Base-by-base conservation (phyloP, 805 yeast species). In the Lipomyces starkeyi region DNA sequence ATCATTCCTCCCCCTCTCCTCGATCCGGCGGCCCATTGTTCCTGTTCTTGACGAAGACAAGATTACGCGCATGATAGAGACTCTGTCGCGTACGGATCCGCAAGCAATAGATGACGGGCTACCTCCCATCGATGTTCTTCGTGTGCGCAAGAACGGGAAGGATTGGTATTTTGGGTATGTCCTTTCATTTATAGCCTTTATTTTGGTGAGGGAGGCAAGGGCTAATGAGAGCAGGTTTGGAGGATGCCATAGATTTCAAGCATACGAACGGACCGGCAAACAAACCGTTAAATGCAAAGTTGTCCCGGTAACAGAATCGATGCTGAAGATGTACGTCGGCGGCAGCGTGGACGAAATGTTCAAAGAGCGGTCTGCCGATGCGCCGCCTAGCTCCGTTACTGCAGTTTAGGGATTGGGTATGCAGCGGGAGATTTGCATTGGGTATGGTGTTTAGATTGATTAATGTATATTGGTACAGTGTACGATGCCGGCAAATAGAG, bases 201-300 rank as follows among this genome's bases (percentile, higher is more conserved):
- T n/a, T 78, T 90, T 70, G 83, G 83, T 55, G 89, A 90, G 1
- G 80, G 88, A 56, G 88, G 88, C 43, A 76, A 83, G 5, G 8
- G 91, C 1, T 78, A 84, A 78, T 93, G 0, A 17, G 4, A 22
- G 20, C 58, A 66, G 75, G 2, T 91, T 91, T 78, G 97, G 97
- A 6, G 97, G 97, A 0, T 91, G 97, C 76, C 97, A 91, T 76
- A 79, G 97, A 70, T 89, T 91, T 73, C 97, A 91, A 77, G 97
- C 97, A 0, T 92, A 92, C 75, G 95, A 91, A 66, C 79, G 83
- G 53, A 82, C 81, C 54, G 80, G 82, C 1, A 84, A 83, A 37
- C 75, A 78, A 2, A 64, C 65, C 54, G 96, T 92, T 9, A 87
- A 84, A 74, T 88, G 92, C 77, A 88, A 88, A 71, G 75, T 91